Evolutionary conservation across 768 basidiomycete genomes (phyloP).

Genomic region (Vishniacozyma victoriae): DNA sequence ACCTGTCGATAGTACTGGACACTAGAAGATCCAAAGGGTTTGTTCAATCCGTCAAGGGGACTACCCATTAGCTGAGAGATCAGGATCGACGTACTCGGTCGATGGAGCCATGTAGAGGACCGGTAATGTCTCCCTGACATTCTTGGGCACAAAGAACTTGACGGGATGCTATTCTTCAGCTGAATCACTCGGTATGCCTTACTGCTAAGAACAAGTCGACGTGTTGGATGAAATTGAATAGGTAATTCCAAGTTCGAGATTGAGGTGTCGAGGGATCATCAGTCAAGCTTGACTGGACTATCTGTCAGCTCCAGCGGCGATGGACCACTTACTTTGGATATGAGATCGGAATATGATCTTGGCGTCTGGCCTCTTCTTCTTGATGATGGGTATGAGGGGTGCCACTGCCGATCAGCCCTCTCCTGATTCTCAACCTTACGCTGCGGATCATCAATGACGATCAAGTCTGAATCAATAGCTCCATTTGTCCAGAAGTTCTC

Average conservation of each 20-base stretch:
- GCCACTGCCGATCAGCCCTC: constrained; percentile 59
- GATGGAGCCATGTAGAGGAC: constrained; percentile 43
- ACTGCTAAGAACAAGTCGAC: constrained; percentile 84
- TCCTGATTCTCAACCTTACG: constrained; percentile 14
- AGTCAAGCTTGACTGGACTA: constrained; percentile 62
- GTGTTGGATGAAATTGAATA: constrained; percentile 85
- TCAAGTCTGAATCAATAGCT: constrained; percentile 66
- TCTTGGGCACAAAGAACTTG: constrained; percentile 83
- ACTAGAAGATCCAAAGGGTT: constrained; percentile 55
- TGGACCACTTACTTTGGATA: constrained; percentile 63
- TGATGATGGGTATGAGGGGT: constrained; percentile 87
- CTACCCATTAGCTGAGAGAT: constrained; percentile 47
- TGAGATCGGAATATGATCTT: constrained; percentile 92
- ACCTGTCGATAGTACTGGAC: constrained; percentile 38
- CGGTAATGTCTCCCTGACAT: constrained; percentile 57
- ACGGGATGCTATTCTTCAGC: constrained; percentile 65
- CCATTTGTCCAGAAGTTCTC: constrained; percentile 76
- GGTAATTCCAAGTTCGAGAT: constrained; percentile 87
- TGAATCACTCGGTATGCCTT: constrained; percentile 36
- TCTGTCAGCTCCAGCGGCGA: neutral
- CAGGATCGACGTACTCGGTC: constrained; percentile 20
- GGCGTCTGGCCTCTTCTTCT: constrained; percentile 70
- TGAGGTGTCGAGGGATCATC: constrained; percentile 76
- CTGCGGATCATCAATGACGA: constrained; percentile 65
- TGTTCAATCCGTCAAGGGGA: constrained; percentile 87